phyloP scores from a whole-genome alignment of 2,329 filamentous ascomycete genomes.

The Colletotrichum cuscutae region DNA sequence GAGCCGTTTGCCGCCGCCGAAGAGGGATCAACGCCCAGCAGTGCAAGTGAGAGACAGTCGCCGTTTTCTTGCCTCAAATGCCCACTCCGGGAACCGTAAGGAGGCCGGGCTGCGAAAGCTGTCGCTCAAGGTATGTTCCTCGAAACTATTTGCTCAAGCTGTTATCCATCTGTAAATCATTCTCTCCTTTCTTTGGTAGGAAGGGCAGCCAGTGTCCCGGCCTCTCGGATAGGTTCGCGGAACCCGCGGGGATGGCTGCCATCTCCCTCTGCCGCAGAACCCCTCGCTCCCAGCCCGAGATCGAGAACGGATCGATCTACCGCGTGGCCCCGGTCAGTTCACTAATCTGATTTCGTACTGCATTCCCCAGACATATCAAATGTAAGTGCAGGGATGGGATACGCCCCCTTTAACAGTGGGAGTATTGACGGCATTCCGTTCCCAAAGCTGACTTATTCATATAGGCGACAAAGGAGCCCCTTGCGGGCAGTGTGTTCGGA shows the following conservation, averaged over 20 bases:
- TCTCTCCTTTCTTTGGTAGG: no score
- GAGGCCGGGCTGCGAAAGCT: slow-evolving; percentile 22
- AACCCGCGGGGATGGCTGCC: neutral
- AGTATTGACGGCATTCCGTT: no score
- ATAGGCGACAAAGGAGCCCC: slow-evolving; percentile 25
- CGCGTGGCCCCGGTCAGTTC: neutral
- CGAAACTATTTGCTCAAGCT: neutral
- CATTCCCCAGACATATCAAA: slow-evolving; percentile 15
- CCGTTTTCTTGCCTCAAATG: neutral
- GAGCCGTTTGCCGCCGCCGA: neutral
- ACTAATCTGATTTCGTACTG: neutral
- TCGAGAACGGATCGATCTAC: no score
- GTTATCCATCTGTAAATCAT: no score
- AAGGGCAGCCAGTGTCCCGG: neutral
- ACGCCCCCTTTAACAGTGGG: no score
- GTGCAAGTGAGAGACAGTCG: neutral
- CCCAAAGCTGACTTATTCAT: neutral
- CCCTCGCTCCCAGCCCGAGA: no score
- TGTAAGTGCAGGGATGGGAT: slow-evolving; percentile 8
- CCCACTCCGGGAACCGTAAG: neutral
- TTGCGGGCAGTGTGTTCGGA: slow-evolving; percentile 10
- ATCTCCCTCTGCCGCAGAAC: neutral
- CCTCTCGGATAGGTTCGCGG: neutral
- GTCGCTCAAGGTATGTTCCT: slow-evolving; percentile 13
- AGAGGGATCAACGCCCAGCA: no score